A percentile compares a stretch with the other conserved stretches of the same genome.
Evolutionary conservation across 2,329 filamentous ascomycete species (phyloP).

Genomic region (Colletotrichum brevisporum): DNA sequence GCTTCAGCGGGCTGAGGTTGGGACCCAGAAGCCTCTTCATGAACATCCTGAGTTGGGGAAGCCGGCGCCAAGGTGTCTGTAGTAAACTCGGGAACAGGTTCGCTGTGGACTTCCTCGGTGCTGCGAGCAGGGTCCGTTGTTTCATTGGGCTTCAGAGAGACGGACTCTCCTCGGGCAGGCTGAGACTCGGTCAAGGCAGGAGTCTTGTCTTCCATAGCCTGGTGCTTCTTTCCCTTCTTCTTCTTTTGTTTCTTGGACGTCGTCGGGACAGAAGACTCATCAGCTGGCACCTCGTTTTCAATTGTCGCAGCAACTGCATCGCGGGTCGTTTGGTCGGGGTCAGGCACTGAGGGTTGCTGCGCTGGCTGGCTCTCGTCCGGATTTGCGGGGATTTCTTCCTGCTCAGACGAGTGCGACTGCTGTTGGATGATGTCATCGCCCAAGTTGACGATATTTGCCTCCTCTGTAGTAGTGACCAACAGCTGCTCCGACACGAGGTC

Average conservation of each 20-base stretch:
- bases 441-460: too few species aligned
- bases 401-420: neutral
- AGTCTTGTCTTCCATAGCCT: conserved; percentile 36
- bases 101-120: neutral
- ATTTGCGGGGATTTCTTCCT: neutral
- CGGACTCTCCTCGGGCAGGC: conserved; percentile 19
- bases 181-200: conserved; percentile 1
- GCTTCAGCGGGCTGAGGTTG: neutral
- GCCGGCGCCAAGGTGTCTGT: neutral
- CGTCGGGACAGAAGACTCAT: conserved; percentile 17
- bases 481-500: too few species aligned
- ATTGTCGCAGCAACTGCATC: neutral
- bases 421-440: neutral
- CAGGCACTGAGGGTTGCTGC: neutral
- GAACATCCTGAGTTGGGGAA: neutral
- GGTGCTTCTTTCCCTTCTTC: conserved; percentile 40
- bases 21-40: neutral
- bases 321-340: neutral
- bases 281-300: neutral
- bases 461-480: too few species aligned
- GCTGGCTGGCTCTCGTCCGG: neutral
- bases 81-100: neutral
- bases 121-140: neutral
- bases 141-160: neutral
- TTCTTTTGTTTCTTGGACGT: conserved; percentile 44